Evolutionary conservation across 2,329 filamentous ascomycete species (phyloP).

Genomic region (Nemania serpens): DNA sequence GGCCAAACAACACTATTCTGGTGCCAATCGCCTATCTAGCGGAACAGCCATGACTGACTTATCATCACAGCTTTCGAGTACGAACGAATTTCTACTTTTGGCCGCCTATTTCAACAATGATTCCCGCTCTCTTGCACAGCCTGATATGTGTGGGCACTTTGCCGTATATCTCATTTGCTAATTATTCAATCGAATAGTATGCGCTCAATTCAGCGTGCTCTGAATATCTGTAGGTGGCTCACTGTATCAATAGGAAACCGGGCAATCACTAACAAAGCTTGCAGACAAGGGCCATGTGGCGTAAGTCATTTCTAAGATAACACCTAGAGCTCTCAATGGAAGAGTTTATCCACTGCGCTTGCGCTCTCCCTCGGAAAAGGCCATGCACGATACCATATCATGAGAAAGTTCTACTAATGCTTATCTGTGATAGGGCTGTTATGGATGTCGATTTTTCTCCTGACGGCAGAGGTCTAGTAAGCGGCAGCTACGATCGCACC

Average conservation of each 20-base stretch:
- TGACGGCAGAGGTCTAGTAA: slow-evolving; percentile 91
- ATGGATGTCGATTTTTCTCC: slow-evolving; percentile 97
- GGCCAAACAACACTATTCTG: neutral
- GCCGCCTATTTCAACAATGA: neutral
- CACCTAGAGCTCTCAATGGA: neutral
- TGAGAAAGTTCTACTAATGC: slow-evolving; percentile 1
- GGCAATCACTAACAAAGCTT: slow-evolving; percentile 17
- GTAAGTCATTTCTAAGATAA: slow-evolving; percentile 12
- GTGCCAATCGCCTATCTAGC: neutral
- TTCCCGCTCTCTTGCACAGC: neutral
- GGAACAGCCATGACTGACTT: slow-evolving; percentile 44
- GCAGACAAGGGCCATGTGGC: slow-evolving; percentile 47
- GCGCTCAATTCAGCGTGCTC: slow-evolving; percentile 27
- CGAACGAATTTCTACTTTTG: neutral
- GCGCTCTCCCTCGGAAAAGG: neutral
- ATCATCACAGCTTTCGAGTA: slow-evolving; percentile 86
- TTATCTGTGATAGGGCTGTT: slow-evolving; percentile 60
- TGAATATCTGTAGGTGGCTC: slow-evolving; percentile 44
- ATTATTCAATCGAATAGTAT: slow-evolving; percentile 19
- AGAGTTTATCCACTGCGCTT: neutral
- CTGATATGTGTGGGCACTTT: neutral
- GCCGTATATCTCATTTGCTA: neutral
- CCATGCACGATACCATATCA: neutral
- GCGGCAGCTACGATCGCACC: slow-evolving; percentile 84
- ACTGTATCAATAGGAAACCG: slow-evolving; percentile 75